Percentiles rank a stretch among this genome's conserved stretches.
Evolutionary conservation across 495 filamentous ascomycete species (phyloP).

Genomic region (Niebla homalea): DNA sequence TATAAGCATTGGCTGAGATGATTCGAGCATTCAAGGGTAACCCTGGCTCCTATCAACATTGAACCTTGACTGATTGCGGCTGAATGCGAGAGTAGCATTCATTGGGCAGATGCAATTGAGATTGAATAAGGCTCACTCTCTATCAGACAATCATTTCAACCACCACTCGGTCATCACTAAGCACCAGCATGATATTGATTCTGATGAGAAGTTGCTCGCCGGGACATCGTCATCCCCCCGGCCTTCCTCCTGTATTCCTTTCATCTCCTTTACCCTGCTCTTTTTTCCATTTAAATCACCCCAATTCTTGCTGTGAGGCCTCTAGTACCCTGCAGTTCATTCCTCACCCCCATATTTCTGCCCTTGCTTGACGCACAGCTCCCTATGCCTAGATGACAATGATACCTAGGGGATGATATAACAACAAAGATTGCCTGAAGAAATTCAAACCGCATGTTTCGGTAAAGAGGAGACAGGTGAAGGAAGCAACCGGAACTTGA

Average conservation of each 20-base stretch:
- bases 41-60: not conserved
- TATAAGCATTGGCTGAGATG: conserved; percentile 5
- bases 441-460: no score
- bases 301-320: no score
- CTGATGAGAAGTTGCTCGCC: not conserved
- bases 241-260: not conserved
- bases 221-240: not conserved
- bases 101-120: not conserved
- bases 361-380: not conserved
- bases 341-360: not conserved
- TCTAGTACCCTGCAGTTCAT: not conserved
- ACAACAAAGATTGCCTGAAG: no score
- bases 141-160: not conserved
- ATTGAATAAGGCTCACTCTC: no score
- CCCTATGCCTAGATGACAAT: no score
- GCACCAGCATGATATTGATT: not conserved
- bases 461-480: not conserved
- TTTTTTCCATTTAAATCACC: not conserved
- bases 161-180: not conserved
- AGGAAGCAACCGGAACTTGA: not conserved
- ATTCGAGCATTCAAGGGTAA: conserved; percentile 6
- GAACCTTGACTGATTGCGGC: not conserved
- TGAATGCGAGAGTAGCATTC: not conserved
- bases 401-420: no score
- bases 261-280: not conserved